Evolutionary conservation across 2,329 filamentous ascomycete genomes (phyloP).

Genomic region (Dactylella cylindrospora): DNA sequence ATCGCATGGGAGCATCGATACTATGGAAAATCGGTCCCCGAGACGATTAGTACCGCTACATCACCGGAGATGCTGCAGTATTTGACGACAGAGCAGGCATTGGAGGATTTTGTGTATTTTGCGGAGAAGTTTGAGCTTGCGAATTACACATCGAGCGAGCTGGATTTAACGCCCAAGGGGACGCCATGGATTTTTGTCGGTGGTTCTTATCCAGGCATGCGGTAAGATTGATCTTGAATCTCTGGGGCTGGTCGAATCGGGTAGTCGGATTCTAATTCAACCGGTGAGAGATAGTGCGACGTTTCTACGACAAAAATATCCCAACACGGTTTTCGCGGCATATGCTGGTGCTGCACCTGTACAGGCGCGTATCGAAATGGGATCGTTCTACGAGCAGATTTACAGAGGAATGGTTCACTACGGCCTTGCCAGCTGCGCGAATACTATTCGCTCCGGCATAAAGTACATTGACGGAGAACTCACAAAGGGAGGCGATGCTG

Average conservation of each 20-base stretch:
- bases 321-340: slow-evolving; percentile 53
- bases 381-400: slow-evolving; percentile 58
- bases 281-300: slow-evolving; percentile 4
- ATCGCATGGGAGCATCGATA: slow-evolving; percentile 49
- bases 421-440: slow-evolving; percentile 56
- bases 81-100: slow-evolving; percentile 54
- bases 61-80: slow-evolving; percentile 53
- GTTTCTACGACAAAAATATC: slow-evolving; percentile 47
- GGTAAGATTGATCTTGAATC: slow-evolving; percentile 43
- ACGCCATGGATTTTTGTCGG: slow-evolving; percentile 57
- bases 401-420: slow-evolving; percentile 55
- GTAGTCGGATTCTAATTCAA: neutral
- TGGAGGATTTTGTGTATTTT: slow-evolving; percentile 56
- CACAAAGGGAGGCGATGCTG: slow-evolving; percentile 50
- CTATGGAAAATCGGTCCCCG: slow-evolving; percentile 50
- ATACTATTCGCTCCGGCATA: slow-evolving; percentile 53
- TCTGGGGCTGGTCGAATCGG: neutral
- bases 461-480: slow-evolving; percentile 57
- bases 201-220: slow-evolving; percentile 55
- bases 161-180: slow-evolving; percentile 52
- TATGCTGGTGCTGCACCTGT: slow-evolving; percentile 55
- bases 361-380: slow-evolving; percentile 57
- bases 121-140: slow-evolving; percentile 53
- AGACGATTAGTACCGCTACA: slow-evolving; percentile 50
- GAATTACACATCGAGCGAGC: slow-evolving; percentile 48